Percentiles rank a stretch among this genome's conserved stretches.
Evolutionary conservation across 2,329 filamentous ascomycete genomes (phyloP).

Genomic region (Blastomyces gilchristii): DNA sequence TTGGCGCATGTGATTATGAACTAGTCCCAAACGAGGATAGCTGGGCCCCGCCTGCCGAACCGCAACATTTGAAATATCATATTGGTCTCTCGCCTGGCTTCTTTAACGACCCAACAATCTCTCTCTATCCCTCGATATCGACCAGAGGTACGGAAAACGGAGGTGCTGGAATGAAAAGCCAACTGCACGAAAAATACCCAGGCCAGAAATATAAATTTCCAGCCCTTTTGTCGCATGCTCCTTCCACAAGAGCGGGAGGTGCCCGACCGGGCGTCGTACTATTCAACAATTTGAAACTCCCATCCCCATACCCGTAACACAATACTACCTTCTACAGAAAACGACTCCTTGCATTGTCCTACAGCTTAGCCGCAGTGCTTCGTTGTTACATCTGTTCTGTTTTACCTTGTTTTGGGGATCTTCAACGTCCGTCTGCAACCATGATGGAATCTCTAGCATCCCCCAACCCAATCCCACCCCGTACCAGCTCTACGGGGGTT

Average conservation of each 20-base stretch:
- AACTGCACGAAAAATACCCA: neutral
- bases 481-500: slow-evolving; percentile 57
- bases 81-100: no score
- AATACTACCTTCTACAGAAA: neutral
- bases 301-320: neutral
- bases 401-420: neutral
- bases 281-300: neutral
- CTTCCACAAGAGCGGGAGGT: neutral
- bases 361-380: neutral
- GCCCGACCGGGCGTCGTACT: neutral
- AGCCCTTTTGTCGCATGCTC: neutral
- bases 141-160: neutral
- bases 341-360: neutral
- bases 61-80: no score
- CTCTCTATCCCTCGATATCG: neutral
- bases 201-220: neutral
- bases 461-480: slow-evolving; percentile 56
- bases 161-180: neutral
- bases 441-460: slow-evolving; percentile 35
- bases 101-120: neutral
- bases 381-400: neutral
- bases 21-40: no score
- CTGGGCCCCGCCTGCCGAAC: no score
- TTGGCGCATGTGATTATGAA: no score
- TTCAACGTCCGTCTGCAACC: neutral